A percentile compares a stretch with the other conserved stretches of the same genome.
Evolutionary conservation across 228 moss, liverwort and hornwort genomes (phyloP).

Genomic region (Sphagnum fallax): DNA sequence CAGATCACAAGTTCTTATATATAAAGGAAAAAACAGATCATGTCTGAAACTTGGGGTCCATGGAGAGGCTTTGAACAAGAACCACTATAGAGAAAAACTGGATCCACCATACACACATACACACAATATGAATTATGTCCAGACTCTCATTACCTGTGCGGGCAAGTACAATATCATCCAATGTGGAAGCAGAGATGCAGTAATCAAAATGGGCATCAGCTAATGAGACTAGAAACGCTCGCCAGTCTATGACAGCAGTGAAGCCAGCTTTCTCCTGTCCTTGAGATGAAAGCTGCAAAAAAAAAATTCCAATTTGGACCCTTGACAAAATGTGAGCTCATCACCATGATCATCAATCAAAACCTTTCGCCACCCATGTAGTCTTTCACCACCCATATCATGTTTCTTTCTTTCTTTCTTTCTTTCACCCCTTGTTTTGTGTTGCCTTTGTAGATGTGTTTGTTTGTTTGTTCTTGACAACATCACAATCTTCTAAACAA

Average conservation of each 20-base stretch:
- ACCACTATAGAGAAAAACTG: slow-evolving; percentile 8
- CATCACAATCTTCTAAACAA: too few species aligned
- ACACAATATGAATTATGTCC: background rate
- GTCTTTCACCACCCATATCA: too few species aligned
- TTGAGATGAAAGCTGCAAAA: slow-evolving; percentile 19
- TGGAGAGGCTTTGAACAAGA: slow-evolving; percentile 16
- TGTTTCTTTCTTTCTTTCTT: too few species aligned
- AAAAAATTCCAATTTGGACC: background rate
- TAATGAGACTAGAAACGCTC: slow-evolving; percentile 55
- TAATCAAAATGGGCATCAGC: slow-evolving; percentile 70
- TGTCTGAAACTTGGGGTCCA: slow-evolving; percentile 10
- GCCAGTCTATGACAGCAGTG: slow-evolving; percentile 51
- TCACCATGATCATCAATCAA: too few species aligned
- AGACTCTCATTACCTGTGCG: slow-evolving; percentile 33
- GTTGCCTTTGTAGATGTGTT: too few species aligned
- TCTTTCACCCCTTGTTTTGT: too few species aligned
- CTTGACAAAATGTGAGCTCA: background rate
- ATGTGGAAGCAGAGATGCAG: slow-evolving; percentile 53
- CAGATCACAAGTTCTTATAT: too few species aligned
- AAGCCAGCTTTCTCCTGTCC: slow-evolving; percentile 4
- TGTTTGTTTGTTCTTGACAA: too few species aligned
- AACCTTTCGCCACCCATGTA: too few species aligned
- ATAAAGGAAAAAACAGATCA: too few species aligned
- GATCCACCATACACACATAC: background rate
- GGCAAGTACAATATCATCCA: slow-evolving; percentile 63